Evolutionary conservation across 192 early-diverging fungal species (phyloP), one percentile per base, ranked within the genome.

Genomic region (Rhizophagus sp.): DNA sequence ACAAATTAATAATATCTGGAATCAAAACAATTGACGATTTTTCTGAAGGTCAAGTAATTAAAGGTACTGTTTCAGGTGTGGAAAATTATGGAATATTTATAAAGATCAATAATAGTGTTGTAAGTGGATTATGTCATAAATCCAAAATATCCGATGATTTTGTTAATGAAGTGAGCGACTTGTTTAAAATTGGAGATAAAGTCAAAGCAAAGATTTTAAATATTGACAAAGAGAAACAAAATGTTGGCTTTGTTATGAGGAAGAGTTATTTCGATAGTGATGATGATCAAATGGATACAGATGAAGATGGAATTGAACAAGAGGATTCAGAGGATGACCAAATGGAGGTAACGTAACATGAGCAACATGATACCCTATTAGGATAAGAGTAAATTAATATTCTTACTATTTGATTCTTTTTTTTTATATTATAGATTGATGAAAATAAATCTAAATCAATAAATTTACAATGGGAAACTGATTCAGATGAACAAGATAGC

Each of bases 101-200:
- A 77, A 90, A 92, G 82, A 87, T 96, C 15, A 89, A 96, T 52
- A 89, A 95, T 79, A 89, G 88, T 79, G 84, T 86, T 73, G 81
- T 97, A 30, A 92, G 88, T 63, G 96, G 96, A 73, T 88, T 97
- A 44, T 97, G 96, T 82, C 95, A 97, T 81, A 90, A 87, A 30
- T 91, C 92, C 44, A 91, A 97, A 87, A 91, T 96, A 71, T 93
- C 95, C 3, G 96, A 97, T 85, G 92, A 89, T 70, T 88, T 87
- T n/a, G 88, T 92, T 36, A 89, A 88, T 1, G 89, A 91, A 52
- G 86, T 96, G 30, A 87, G 89, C 17, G 89, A 90, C 77, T 81
- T 98, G 62, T 98, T 96, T 80, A 83, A 89, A 74, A 85, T 95
- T 25, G 96, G 96, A 41, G 95, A 97, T 80, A 87, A 90, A 4